phyloP scores from a whole-genome alignment of 2,329 filamentous ascomycete genomes.

The Cadophora malorum region DNA sequence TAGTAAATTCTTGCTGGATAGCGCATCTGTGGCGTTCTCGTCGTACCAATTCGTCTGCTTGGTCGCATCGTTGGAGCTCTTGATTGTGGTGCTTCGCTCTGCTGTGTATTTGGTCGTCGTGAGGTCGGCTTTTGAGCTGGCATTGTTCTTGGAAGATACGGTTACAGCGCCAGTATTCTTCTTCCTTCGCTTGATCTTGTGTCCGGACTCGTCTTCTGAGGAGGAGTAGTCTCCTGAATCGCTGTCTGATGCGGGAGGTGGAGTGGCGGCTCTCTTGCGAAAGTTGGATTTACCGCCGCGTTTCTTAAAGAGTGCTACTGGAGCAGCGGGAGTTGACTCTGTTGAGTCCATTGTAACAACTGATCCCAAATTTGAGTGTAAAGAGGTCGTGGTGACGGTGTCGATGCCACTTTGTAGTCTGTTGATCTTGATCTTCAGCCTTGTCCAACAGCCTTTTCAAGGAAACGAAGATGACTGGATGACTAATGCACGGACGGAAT shows the following conservation, averaged over 20 bases:
- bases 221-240: slow-evolving; percentile 69
- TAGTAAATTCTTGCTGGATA: slow-evolving; percentile 59
- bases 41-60: slow-evolving; percentile 92
- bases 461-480: too few species aligned
- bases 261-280: slow-evolving; percentile 81
- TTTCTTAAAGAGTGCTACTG: slow-evolving; percentile 82
- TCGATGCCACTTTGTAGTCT: background rate
- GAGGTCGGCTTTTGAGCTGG: slow-evolving; percentile 51
- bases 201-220: slow-evolving; percentile 78
- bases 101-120: slow-evolving; percentile 63
- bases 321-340: slow-evolving; percentile 22
- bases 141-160: slow-evolving; percentile 61
- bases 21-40: slow-evolving; percentile 58
- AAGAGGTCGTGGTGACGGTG: background rate
- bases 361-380: background rate
- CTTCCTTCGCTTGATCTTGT: slow-evolving; percentile 78
- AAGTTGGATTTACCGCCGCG: slow-evolving; percentile 76
- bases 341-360: slow-evolving; percentile 21
- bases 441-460: background rate
- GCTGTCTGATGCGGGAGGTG: slow-evolving; percentile 70
- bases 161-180: slow-evolving; percentile 70
- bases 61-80: slow-evolving; percentile 82
- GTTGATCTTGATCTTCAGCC: background rate
- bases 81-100: slow-evolving; percentile 66
- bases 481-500: too few species aligned